A percentile compares a stretch with the other conserved stretches of the same genome.
phyloP scores from a whole-genome alignment of 1,284 basidiomycete genomes.

The Leccinum variabile region DNA sequence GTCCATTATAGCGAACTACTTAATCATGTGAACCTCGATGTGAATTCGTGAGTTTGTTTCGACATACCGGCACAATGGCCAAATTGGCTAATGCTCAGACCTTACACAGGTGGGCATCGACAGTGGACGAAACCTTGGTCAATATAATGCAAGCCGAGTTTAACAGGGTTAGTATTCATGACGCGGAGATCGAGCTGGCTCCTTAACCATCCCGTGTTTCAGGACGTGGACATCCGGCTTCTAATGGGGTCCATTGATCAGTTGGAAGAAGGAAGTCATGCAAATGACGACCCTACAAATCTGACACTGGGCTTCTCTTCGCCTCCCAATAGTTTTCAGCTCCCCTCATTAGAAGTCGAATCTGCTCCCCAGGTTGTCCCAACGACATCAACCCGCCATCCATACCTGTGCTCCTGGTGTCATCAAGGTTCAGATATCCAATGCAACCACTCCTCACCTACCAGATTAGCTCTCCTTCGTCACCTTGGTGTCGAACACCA shows the following conservation, averaged over 20 bases:
- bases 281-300: background rate
- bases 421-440: background rate
- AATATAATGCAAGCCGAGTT: background rate
- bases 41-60: conserved; percentile 6
- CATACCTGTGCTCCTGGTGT: conserved; percentile 16
- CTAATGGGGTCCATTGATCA: background rate
- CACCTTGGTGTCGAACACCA: conserved; percentile 16
- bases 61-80: background rate
- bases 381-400: background rate
- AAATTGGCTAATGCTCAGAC: background rate
- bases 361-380: background rate
- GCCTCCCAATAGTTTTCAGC: background rate
- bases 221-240: background rate
- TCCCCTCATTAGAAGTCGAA: background rate
- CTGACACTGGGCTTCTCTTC: background rate
- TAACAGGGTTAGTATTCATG: background rate
- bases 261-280: background rate
- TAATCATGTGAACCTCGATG: background rate
- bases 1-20: background rate
- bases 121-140: background rate
- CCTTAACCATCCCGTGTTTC: background rate
- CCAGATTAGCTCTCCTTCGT: conserved; percentile 16
- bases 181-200: background rate
- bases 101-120: conserved; percentile 2
- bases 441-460: conserved; percentile 9